A percentile compares a stretch with the other conserved stretches of the same genome.
Conservation (phyloP, 2,329 filamentous ascomycete genomes). For the Curvularia eragrostidis region DNA sequence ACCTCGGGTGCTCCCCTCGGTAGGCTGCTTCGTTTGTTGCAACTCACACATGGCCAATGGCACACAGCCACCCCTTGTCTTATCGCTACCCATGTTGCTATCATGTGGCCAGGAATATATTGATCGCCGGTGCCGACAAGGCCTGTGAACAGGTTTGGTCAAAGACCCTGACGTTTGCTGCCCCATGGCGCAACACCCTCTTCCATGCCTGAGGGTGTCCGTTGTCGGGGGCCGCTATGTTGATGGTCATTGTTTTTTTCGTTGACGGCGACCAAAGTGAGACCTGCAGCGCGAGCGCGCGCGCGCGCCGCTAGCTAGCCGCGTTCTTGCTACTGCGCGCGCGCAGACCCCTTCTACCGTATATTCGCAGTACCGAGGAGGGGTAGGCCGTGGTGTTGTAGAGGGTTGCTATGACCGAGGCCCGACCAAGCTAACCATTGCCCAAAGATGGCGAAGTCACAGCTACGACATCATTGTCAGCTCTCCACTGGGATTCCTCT, state of each 20-base stretch:
- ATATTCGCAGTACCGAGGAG: no score
- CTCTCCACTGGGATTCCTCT: slow-evolving; percentile 2
- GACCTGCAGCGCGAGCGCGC: neutral
- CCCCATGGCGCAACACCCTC: slow-evolving; percentile 5
- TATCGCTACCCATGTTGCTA: slow-evolving; percentile 13
- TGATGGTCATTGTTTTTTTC: neutral
- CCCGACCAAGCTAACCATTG: no score
- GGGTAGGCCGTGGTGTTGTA: no score
- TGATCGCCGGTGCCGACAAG: slow-evolving; percentile 18
- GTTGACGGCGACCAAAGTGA: neutral
- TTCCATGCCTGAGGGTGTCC: neutral
- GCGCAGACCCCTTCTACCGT: neutral
- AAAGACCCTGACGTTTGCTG: slow-evolving; percentile 11
- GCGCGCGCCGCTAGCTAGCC: neutral
- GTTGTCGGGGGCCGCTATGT: neutral
- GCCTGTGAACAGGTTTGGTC: slow-evolving; percentile 10
- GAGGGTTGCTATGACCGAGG: no score
- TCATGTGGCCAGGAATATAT: slow-evolving; percentile 29
- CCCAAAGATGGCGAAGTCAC: neutral
- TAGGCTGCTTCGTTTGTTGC: slow-evolving; percentile 14
- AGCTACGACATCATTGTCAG: slow-evolving; percentile 14
- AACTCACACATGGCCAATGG: slow-evolving; percentile 18
- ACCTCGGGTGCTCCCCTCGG: slow-evolving; percentile 13
- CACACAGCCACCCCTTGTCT: slow-evolving; percentile 7
- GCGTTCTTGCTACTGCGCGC: neutral